Evolutionary conservation across 2,329 filamentous ascomycete genomes (phyloP).

Genomic region (Falciphora oryzae): DNA sequence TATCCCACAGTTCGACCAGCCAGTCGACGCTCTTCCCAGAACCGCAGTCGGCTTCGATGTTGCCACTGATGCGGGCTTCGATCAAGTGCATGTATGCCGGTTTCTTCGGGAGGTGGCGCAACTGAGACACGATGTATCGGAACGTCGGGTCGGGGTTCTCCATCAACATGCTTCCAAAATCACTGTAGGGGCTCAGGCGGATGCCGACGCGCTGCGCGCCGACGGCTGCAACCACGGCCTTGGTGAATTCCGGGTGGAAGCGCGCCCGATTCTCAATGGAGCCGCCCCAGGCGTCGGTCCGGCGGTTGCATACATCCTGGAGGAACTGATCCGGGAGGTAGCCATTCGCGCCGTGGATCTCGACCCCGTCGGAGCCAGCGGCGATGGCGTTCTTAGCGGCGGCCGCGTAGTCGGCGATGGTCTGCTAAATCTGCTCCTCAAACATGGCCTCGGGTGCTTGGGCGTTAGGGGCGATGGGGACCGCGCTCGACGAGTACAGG

Average conservation of each 20-base stretch:
- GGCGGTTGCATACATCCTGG: conserved; percentile 47
- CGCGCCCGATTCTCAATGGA: conserved; percentile 48
- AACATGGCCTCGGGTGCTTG: conserved; percentile 31
- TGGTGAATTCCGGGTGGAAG: conserved; percentile 44
- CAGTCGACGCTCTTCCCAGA: conserved; percentile 23
- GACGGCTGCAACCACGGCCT: conserved; percentile 44
- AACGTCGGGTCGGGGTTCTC: conserved; percentile 52
- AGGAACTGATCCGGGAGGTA: conserved; percentile 49
- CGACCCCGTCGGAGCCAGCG: conserved; percentile 43
- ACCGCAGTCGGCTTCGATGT: conserved; percentile 19
- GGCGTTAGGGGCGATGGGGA: conserved; percentile 34
- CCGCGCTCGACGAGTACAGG: conserved; percentile 22
- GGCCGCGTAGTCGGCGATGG: conserved; percentile 23
- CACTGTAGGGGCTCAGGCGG: conserved; percentile 47
- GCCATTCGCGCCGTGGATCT: conserved; percentile 35
- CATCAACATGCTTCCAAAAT: conserved; percentile 55
- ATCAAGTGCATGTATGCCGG: conserved; percentile 51
- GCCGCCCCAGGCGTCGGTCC: conserved; percentile 50
- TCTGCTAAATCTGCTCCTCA: conserved; percentile 34
- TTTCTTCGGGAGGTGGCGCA: conserved; percentile 36
- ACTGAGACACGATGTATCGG: conserved; percentile 40
- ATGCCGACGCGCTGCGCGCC: conserved; percentile 45
- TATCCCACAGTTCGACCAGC: conserved; percentile 30
- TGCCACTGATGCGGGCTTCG: conserved; percentile 36
- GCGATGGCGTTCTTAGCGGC: conserved; percentile 39